Evolutionary conservation across 1,284 basidiomycete genomes (phyloP), one percentile per base, ranked within the genome.

Genomic region (Coriolopsis trogii): DNA sequence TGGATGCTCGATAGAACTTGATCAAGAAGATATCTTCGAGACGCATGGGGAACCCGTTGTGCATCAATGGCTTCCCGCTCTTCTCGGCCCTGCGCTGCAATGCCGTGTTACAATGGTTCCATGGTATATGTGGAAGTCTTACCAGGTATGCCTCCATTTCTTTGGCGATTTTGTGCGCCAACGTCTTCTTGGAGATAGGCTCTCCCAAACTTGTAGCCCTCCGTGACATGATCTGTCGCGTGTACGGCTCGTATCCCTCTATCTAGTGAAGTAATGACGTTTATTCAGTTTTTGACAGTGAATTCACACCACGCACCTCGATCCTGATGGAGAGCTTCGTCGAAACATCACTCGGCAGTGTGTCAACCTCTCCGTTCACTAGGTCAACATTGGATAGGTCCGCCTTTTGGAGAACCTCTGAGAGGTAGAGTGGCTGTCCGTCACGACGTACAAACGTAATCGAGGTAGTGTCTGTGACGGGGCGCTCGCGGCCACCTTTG

Each of bases 151-250:
- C 13, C 0, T 29, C 1, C 49, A 41, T 41, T 15, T 51, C 42
- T 31, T 40, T 4, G 6, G 49, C 49, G 10, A 51, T 46, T 24
- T 45, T 51, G 16, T 23, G 29, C 5, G 42, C 49, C 10, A 51
- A 29, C 5, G 6, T 6, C 21, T 26, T 25, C 26, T 16, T 21
- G 4, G 21, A 20, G n/a, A 49, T 38, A 7, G 34, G 48, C 8
- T 39, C 41, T 5, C 34, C n/a, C 4, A 2, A 25, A 9, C 10
- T 26, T 13, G 49, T 50, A n/a, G 41, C 25, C 36, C 49, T 43
- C 4, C 49, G 49, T 2, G 41, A 4, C 41, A 34, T 50, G 25
- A 50, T 40, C 13, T 50, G 49, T 15, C 41, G 29, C 15, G 23
- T 40, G 29, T 50, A 50, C 3, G 21, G 18, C 4, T 24, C 23